Percentiles rank a stretch among this genome's conserved stretches.
These are phyloP conservation scores for Cladosporium sp. DNA, from an alignment of 2,329 filamentous ascomycete species.

Conservation along the genomic window DNA sequence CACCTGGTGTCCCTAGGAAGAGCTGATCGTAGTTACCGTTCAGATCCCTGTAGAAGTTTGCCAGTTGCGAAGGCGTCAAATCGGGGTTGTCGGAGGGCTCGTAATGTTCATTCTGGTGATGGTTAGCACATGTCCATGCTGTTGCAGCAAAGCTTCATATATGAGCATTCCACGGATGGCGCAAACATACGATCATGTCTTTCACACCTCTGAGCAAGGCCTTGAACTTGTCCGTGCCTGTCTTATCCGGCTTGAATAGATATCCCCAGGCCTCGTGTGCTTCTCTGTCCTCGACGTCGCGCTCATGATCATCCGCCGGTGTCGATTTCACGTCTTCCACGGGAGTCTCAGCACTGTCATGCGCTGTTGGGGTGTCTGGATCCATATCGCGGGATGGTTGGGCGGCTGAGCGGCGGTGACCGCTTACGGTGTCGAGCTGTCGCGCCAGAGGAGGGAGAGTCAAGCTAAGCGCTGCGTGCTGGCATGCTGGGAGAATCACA, in stretches of 20 bases:
- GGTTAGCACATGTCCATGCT: slow-evolving; percentile 5
- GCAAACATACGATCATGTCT: slow-evolving; percentile 36
- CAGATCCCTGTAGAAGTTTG: slow-evolving; percentile 44
- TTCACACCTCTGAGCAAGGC: slow-evolving; percentile 42
- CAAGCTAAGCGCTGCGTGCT: too few species aligned
- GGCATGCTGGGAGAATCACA: too few species aligned
- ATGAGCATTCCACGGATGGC: background rate
- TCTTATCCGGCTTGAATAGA: slow-evolving; percentile 46
- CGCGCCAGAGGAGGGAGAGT: too few species aligned
- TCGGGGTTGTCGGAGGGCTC: slow-evolving; percentile 40
- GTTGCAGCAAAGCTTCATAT: background rate
- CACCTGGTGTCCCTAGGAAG: slow-evolving; percentile 67
- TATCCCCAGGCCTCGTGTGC: slow-evolving; percentile 47
- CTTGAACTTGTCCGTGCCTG: slow-evolving; percentile 42
- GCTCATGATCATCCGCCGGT: slow-evolving; percentile 19
- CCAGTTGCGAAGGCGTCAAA: slow-evolving; percentile 44
- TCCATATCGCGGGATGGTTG: background rate
- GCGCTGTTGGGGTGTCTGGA: background rate
- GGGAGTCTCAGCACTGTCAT: background rate
- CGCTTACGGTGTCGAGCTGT: background rate
- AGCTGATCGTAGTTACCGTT: slow-evolving; percentile 50
- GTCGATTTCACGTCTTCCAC: slow-evolving; percentile 2
- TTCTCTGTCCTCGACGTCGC: slow-evolving; percentile 31
- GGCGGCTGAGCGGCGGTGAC: background rate
- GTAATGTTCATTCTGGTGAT: slow-evolving; percentile 35